Evolutionary conservation across 2,329 filamentous ascomycete species (phyloP).

Genomic region (Tympanopsis confertula): DNA sequence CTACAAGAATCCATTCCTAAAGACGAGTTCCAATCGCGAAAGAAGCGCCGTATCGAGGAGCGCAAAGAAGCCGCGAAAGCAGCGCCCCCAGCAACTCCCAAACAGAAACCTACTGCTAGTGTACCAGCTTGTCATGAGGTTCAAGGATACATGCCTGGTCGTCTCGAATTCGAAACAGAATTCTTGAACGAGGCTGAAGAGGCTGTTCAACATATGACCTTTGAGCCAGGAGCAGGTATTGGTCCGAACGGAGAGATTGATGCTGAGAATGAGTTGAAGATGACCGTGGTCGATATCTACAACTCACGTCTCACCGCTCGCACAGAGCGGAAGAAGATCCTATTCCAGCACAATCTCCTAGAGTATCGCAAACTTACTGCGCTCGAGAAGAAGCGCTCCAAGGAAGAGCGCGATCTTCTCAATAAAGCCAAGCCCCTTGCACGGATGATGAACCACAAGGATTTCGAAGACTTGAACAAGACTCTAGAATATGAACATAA

Average conservation of each 20-base stretch:
- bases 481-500: conserved; percentile 86
- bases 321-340: conserved; percentile 87
- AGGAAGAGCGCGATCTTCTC: conserved; percentile 82
- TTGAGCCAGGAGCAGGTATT: conserved; percentile 49
- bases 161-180: conserved; percentile 93
- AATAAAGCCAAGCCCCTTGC: conserved; percentile 95
- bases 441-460: conserved; percentile 86
- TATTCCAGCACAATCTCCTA: conserved; percentile 87
- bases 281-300: conserved; percentile 97
- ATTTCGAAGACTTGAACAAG: conserved; percentile 77
- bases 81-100: conserved; percentile 71
- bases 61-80: conserved; percentile 78
- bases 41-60: conserved; percentile 88
- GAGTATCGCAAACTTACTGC: conserved; percentile 89
- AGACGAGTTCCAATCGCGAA: conserved; percentile 83
- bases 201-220: conserved; percentile 95
- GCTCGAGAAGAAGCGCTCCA: conserved; percentile 85
- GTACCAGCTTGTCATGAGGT: conserved; percentile 96
- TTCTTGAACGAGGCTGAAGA: conserved; percentile 97
- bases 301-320: conserved; percentile 82
- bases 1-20: conserved; percentile 72
- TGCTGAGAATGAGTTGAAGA: conserved; percentile 92
- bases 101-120: conserved; percentile 90
- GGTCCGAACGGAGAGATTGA: conserved; percentile 86
- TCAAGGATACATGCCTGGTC: conserved; percentile 95